Percentiles rank a stretch among this genome's conserved stretches.
Evolutionary conservation across 352 stramenopile genomes (phyloP).

Genomic region (Pythium plurisporium): DNA sequence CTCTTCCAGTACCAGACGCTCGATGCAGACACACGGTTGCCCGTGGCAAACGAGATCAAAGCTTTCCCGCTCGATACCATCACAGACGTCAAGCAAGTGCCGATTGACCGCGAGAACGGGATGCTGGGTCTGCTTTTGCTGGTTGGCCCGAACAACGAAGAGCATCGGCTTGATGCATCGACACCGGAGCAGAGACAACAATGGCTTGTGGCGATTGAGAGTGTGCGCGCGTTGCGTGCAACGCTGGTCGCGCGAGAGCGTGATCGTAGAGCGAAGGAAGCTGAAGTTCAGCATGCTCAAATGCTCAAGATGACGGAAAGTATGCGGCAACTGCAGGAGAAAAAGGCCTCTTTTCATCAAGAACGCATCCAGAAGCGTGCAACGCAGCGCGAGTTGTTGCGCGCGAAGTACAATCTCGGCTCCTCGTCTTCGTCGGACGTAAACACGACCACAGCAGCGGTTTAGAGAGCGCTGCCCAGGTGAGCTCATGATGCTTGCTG

Average conservation of each 20-base stretch:
- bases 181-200: conserved; percentile 43
- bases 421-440: conserved; percentile 1
- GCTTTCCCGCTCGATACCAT: conserved; percentile 64
- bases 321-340: conserved; percentile 47
- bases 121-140: conserved; percentile 50
- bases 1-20: conserved; percentile 76
- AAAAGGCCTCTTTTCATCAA: conserved; percentile 63
- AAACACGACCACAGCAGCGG: conserved; percentile 12
- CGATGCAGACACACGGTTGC: conserved; percentile 40
- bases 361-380: conserved; percentile 52
- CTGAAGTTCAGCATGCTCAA: conserved; percentile 58
- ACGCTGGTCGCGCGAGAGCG: conserved; percentile 40
- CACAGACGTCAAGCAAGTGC: conserved; percentile 43
- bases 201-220: conserved; percentile 55
- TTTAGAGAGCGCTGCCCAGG: conserved; percentile 11
- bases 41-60: conserved; percentile 40
- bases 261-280: conserved; percentile 49
- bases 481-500: too few species aligned
- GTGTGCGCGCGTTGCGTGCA: conserved; percentile 39
- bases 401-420: conserved; percentile 61
- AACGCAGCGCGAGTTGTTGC: conserved; percentile 58
- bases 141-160: conserved; percentile 30
- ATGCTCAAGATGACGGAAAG: conserved; percentile 48
- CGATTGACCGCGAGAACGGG: conserved; percentile 44
- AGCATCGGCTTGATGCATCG: conserved; percentile 57